Conservation (phyloP, 257 asterid genomes). For the Fraxinus pennsylvanica region DNA sequence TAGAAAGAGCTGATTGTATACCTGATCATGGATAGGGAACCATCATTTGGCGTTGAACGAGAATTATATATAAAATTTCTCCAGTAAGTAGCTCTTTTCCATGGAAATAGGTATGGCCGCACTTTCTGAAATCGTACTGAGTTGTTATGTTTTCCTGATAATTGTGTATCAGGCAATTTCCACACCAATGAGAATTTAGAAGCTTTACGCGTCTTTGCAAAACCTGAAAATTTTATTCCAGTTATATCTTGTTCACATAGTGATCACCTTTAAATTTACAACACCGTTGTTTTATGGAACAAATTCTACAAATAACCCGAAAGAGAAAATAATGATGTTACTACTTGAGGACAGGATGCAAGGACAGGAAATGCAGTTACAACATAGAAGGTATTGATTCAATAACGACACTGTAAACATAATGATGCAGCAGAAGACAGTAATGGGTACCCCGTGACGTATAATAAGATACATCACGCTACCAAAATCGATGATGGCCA, state of each 20-base stretch:
- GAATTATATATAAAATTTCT: constrained; percentile 46
- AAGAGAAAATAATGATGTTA: not conserved
- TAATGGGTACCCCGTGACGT: not conserved
- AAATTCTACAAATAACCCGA: not conserved
- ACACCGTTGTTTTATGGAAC: not conserved
- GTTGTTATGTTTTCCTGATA: constrained; percentile 48
- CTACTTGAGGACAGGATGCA: not conserved
- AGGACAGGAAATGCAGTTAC: not conserved
- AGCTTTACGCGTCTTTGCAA: constrained; percentile 40
- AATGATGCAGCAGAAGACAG: not conserved
- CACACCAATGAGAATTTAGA: constrained; percentile 70
- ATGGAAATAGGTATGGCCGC: constrained; percentile 55
- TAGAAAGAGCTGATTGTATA: constrained; percentile 29
- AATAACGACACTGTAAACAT: not conserved
- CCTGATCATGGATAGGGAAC: constrained; percentile 53
- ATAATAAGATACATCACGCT: not conserved
- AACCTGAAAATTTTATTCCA: constrained; percentile 38
- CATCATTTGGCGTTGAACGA: constrained; percentile 41
- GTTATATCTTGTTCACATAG: not conserved
- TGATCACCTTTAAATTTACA: not conserved
- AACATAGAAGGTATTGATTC: not conserved
- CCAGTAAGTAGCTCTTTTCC: constrained; percentile 70
- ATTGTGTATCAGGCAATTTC: constrained; percentile 55
- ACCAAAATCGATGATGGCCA: not conserved
- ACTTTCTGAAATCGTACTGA: constrained; percentile 47